phyloP scores from a whole-genome alignment of 2,329 filamentous ascomycete genomes.

The Diaporthe sp. region DNA sequence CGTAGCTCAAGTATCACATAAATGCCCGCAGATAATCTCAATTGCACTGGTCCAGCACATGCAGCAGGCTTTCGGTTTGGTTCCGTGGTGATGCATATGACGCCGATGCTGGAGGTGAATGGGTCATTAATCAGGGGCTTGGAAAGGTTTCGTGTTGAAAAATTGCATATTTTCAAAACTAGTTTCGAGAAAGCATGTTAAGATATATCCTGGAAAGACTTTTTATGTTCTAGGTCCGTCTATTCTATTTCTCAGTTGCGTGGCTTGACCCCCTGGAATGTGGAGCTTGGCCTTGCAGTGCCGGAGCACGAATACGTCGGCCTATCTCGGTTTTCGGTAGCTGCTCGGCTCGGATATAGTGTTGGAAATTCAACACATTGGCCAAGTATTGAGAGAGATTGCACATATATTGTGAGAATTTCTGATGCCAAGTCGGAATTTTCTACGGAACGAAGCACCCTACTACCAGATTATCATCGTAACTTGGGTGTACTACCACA shows the following conservation, averaged over 20 bases:
- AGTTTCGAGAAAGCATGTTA: background rate
- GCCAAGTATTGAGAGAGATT: too few species aligned
- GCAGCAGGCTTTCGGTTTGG: too few species aligned
- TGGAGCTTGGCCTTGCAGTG: background rate
- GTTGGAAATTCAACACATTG: background rate
- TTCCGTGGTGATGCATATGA: too few species aligned
- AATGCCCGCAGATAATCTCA: too few species aligned
- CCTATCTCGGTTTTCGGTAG: background rate
- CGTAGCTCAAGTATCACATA: too few species aligned
- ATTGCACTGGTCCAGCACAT: too few species aligned
- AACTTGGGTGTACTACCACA: background rate
- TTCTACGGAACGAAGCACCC: too few species aligned
- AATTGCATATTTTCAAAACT: background rate
- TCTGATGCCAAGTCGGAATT: too few species aligned
- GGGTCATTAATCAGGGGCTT: too few species aligned
- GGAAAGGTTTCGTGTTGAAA: background rate
- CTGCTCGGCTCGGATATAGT: slow-evolving; percentile 7
- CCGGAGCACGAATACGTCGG: background rate
- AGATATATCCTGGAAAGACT: background rate
- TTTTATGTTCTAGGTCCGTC: background rate
- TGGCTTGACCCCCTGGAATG: background rate
- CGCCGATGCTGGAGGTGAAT: too few species aligned
- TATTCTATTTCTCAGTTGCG: background rate
- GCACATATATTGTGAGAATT: background rate
- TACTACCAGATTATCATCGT: background rate